Evolutionary conservation across 2,329 filamentous ascomycete species (phyloP).

Genomic region (Alternaria burnsii): DNA sequence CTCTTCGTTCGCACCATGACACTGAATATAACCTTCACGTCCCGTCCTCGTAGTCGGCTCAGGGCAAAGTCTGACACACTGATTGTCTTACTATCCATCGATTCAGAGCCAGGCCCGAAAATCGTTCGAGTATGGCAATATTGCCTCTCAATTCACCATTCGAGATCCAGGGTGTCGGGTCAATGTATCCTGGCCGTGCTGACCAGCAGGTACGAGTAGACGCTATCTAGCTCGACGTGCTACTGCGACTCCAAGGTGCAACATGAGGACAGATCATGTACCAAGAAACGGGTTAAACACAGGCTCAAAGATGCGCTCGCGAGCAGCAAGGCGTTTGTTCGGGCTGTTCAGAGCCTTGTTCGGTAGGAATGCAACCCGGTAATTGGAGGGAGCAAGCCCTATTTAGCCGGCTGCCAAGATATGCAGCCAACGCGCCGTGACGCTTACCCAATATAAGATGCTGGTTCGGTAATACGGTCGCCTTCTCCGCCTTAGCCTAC

Average conservation of each 20-base stretch:
- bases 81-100: neutral
- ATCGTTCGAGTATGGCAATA: neutral
- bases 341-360: slow-evolving; percentile 19
- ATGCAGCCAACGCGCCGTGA: slow-evolving; percentile 28
- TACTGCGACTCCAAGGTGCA: slow-evolving; percentile 23
- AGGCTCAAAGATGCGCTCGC: slow-evolving; percentile 3
- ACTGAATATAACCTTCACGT: neutral
- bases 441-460: slow-evolving; percentile 33
- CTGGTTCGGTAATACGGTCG: slow-evolving; percentile 39
- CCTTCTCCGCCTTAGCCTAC: slow-evolving; percentile 31
- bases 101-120: neutral
- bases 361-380: slow-evolving; percentile 21
- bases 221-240: neutral
- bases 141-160: neutral
- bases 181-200: slow-evolving; percentile 1
- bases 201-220: neutral
- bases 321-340: slow-evolving; percentile 14
- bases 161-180: neutral
- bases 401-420: slow-evolving; percentile 39
- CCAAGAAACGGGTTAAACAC: slow-evolving; percentile 18
- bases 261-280: slow-evolving; percentile 16
- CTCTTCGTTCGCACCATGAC: neutral
- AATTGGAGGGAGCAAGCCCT: slow-evolving; percentile 31
- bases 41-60: neutral
- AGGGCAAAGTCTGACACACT: neutral